Conservation (phyloP, 768 basidiomycete species). For the Atractiella rhizophila region DNA sequence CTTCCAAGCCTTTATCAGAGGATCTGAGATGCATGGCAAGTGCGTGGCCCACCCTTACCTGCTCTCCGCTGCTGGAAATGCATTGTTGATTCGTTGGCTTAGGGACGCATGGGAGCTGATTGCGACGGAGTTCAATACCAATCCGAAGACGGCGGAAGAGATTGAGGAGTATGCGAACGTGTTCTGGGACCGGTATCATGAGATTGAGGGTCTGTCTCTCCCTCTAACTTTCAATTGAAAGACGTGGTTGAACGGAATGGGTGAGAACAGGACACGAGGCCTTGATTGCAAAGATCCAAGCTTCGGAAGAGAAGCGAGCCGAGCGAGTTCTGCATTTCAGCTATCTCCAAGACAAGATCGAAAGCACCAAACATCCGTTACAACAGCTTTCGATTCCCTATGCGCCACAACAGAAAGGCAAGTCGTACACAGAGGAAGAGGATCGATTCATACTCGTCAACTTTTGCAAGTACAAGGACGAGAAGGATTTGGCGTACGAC, state of each 20-base stretch:
- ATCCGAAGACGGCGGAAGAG: conserved; percentile 47
- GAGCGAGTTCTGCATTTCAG: conserved; percentile 57
- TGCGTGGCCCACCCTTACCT: conserved; percentile 1
- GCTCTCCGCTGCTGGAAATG: not conserved
- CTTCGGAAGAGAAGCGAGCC: conserved; percentile 65
- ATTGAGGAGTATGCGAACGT: conserved; percentile 52
- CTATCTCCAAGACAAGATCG: conserved; percentile 52
- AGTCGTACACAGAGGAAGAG: conserved; percentile 88
- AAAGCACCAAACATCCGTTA: conserved; percentile 65
- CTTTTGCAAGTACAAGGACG: conserved; percentile 69
- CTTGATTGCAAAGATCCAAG: conserved; percentile 56
- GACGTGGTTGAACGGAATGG: conserved; percentile 30
- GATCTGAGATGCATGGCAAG: conserved; percentile 43
- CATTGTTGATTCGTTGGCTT: not conserved
- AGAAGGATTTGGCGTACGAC: conserved; percentile 59
- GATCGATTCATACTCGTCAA: conserved; percentile 83
- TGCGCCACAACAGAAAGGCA: conserved; percentile 58
- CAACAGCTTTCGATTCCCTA: conserved; percentile 91
- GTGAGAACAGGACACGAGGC: too few species aligned
- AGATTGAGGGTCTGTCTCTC: conserved; percentile 38
- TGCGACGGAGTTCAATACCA: conserved; percentile 53
- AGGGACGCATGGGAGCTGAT: conserved; percentile 26
- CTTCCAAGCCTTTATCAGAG: conserved; percentile 71
- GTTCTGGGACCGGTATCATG: conserved; percentile 73
- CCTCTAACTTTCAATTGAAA: not conserved